A percentile compares a stretch with the other conserved stretches of the same genome.
Evolutionary conservation across 2,329 filamentous ascomycete species (phyloP).

Genomic region (Phyllosticta citribraziliensis): DNA sequence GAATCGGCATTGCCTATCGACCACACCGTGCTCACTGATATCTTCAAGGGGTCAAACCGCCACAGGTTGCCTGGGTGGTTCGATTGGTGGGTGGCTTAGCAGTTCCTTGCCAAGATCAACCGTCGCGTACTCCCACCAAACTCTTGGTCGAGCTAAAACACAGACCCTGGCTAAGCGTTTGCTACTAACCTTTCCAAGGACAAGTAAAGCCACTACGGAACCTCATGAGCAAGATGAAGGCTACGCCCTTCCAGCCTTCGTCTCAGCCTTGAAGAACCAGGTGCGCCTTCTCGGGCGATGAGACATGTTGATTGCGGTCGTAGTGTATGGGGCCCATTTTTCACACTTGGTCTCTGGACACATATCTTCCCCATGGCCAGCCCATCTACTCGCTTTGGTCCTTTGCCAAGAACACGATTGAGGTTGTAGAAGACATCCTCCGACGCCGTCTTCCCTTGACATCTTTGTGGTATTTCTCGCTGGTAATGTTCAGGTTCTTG

Average conservation of each 20-base stretch:
- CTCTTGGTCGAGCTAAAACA: background rate
- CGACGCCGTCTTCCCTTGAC: background rate
- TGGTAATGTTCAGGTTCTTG: background rate
- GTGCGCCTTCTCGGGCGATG: background rate
- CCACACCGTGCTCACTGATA: too few species aligned
- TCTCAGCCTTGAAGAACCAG: background rate
- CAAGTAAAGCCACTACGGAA: background rate
- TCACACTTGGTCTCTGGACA: background rate
- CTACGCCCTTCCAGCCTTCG: background rate
- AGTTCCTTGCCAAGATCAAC: too few species aligned
- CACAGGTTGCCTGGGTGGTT: too few species aligned
- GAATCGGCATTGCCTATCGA: background rate
- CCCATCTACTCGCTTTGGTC: background rate
- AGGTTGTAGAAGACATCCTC: background rate
- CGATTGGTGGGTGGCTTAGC: too few species aligned
- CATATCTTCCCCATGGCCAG: background rate
- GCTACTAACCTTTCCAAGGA: background rate
- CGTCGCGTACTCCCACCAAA: background rate
- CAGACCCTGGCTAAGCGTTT: background rate
- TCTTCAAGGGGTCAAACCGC: too few species aligned
- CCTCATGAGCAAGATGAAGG: background rate
- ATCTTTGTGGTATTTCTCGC: background rate
- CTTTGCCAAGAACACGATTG: background rate
- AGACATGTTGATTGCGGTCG: background rate
- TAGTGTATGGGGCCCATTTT: background rate